Conservation (phyloP, 371 early-diverging fungal genomes). For the Gilbertella persicaria region DNA sequence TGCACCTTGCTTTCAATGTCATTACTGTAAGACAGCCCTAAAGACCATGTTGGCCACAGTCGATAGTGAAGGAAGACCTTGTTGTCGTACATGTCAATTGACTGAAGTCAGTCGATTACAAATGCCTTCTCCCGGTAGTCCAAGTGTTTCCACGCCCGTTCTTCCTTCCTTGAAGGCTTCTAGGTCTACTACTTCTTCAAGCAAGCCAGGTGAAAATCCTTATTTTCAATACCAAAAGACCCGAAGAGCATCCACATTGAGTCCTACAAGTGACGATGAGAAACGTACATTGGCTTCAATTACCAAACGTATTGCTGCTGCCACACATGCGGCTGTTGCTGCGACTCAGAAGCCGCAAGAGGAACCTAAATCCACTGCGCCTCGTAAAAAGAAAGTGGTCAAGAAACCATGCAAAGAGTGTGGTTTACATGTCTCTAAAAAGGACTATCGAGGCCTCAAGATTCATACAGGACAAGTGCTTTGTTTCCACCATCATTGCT, state of each 20-base stretch:
- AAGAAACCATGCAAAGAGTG: constrained; percentile 29
- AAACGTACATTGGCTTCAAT: neutral
- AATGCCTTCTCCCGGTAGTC: constrained; percentile 8
- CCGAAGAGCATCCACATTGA: constrained; percentile 14
- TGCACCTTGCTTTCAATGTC: constrained; percentile 19
- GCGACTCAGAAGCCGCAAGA: neutral
- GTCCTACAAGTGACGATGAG: constrained; percentile 1
- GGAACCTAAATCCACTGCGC: constrained; percentile 8
- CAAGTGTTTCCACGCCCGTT: constrained; percentile 21
- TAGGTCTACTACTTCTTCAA: constrained; percentile 1
- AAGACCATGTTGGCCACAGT: constrained; percentile 8
- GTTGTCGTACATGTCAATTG: constrained; percentile 17
- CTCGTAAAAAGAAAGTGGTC: constrained; percentile 12
- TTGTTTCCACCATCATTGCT: constrained; percentile 18
- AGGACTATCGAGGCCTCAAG: constrained; percentile 27
- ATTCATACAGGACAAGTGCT: constrained; percentile 15
- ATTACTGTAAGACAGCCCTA: constrained; percentile 10
- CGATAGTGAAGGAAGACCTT: constrained; percentile 11
- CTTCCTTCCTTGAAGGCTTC: constrained; percentile 10
- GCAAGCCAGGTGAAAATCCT: constrained; percentile 1
- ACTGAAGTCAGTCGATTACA: neutral
- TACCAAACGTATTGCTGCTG: neutral
- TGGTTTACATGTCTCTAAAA: constrained; percentile 25
- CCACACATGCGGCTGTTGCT: neutral
- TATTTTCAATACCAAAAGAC: constrained; percentile 9